Base-by-base conservation (phyloP, 768 basidiomycete genomes). In the Suillus alpinus region DNA sequence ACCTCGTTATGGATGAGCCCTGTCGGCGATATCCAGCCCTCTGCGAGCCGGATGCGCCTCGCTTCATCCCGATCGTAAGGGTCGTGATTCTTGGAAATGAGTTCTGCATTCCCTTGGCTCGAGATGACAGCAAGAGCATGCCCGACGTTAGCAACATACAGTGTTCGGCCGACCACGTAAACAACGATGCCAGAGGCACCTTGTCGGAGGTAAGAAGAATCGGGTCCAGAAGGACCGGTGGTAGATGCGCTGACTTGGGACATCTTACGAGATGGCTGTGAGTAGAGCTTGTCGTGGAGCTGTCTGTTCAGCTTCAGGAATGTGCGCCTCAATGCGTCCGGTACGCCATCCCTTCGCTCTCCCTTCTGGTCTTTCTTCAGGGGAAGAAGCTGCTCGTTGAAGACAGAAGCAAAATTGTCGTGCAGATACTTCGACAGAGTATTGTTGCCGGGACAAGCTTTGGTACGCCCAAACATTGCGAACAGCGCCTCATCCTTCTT, bases 1-100 rank as follows among this genome's bases (percentile, higher is more conserved):
- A 92, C 84, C 67, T 95, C 91, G 68, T 96, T 94, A 73, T 95
- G 96, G 62, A 99, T 88, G 50, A 89, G 79, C 3, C 96, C 96
- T 52, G 88, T 85, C 12, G 92, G 91, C 1, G 94, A 94, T 57
- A 99, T 87, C 89, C 92, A 98, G 1, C 94, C 96, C 69, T 98
- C 96, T 8, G 94, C 92, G 1, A 84, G 77, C 31, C 96, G 86
- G 62, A 98, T 98, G n/a, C 95, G 83, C 14, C 80, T 81, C 8
- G 89, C 92, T 76, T 99, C 97, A 6, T 77, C 75, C 16, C 88
- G 83, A 66, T 98, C 92, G 63, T 92, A 94, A 0, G 97, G 96
- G 61, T 95, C 91, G 67, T 99, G 97, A 65, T 86, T 85, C 63
- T 80, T 81, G 29, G 95, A 91, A 37, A 97, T 78, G 14, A 86